Base-by-base conservation (phyloP, 1,284 basidiomycete genomes). In the Ustilago bromivora region DNA sequence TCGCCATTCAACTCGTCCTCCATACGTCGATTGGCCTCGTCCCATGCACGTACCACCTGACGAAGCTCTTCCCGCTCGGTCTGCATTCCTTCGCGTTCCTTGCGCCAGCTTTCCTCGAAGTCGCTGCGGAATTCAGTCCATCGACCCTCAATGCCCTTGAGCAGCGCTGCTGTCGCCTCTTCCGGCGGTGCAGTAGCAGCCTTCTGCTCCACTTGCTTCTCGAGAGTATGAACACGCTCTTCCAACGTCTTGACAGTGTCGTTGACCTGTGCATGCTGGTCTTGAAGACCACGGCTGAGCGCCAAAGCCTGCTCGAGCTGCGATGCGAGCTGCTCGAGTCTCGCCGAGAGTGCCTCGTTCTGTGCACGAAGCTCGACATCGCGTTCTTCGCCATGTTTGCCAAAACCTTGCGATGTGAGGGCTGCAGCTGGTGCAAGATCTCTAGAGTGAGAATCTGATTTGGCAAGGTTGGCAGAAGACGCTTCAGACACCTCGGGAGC, bases 31-130 rank as follows among this genome's bases (percentile, higher is more conserved):
- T 88, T 87, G 23, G 88, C 87, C 69, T 88, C 89, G 77, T 97
- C 95, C 92, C 93, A 96, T 73, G 95, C 93, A 43, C 92, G 90
- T 41, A 92, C 90, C 10, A 93, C 92, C 28, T 90, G 89, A 47
- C 89, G 88, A 8, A 97, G 88, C 36, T 93, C 89, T 73, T 93
- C 92, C 2, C 94, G 89, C 87, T 97, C 96, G 31, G 90, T 88
- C 7, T 89, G 89, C 94, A 95, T 95, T 57, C 92, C 92, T 78
- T 93, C 91, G 74, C 92, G 90, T 52, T 95, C 91, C 64, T 88
- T 87, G 60, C 76, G 77, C 83, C 85, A 86, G 19, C 79, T 79
- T 40, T 80, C 78, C 70, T 88, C 87, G 41, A 87, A 83, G 61
- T 76, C 70, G 31, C 75, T 74, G 53, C 81, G 85, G 89, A 89